Evolutionary conservation across 1,284 basidiomycete genomes (phyloP).

Genomic region (Inonotus obliquus): DNA sequence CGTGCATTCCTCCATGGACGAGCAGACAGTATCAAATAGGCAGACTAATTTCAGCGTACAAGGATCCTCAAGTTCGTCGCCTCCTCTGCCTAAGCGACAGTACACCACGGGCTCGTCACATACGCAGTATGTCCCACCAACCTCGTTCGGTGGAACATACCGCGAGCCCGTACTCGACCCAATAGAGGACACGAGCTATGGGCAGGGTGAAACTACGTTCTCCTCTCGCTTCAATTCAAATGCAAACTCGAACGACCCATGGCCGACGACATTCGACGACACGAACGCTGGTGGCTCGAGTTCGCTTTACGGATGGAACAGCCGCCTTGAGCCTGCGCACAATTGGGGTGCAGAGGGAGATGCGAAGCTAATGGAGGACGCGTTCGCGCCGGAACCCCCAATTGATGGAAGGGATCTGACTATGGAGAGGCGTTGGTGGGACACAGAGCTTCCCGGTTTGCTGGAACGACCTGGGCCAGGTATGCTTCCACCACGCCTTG

Average conservation of each 20-base stretch:
- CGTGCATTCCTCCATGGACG: too few species aligned
- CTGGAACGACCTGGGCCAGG: slow-evolving; percentile 58
- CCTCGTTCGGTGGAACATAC: slow-evolving; percentile 29
- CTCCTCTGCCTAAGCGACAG: slow-evolving; percentile 21
- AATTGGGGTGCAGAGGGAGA: slow-evolving; percentile 24
- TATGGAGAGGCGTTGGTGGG: slow-evolving; percentile 68
- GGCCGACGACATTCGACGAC: slow-evolving; percentile 2
- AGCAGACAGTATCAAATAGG: background rate
- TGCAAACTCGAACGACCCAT: background rate
- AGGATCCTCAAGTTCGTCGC: background rate
- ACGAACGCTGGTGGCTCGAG: background rate
- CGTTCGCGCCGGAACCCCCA: background rate
- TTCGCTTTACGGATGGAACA: background rate
- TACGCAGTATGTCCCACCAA: slow-evolving; percentile 29
- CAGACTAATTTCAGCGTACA: background rate
- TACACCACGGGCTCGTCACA: slow-evolving; percentile 26
- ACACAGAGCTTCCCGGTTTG: slow-evolving; percentile 39
- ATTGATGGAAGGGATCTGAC: slow-evolving; percentile 22
- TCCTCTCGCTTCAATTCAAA: slow-evolving; percentile 15
- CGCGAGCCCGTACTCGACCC: slow-evolving; percentile 44
- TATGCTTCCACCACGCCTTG: slow-evolving; percentile 59
- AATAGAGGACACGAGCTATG: slow-evolving; percentile 25
- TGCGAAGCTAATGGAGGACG: slow-evolving; percentile 4
- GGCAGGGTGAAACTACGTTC: slow-evolving; percentile 28
- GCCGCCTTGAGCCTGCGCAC: slow-evolving; percentile 6